These are phyloP conservation scores for Polyporus arcularius DNA, from an alignment of 768 basidiomycete species.

Conservation along the genomic window DNA sequence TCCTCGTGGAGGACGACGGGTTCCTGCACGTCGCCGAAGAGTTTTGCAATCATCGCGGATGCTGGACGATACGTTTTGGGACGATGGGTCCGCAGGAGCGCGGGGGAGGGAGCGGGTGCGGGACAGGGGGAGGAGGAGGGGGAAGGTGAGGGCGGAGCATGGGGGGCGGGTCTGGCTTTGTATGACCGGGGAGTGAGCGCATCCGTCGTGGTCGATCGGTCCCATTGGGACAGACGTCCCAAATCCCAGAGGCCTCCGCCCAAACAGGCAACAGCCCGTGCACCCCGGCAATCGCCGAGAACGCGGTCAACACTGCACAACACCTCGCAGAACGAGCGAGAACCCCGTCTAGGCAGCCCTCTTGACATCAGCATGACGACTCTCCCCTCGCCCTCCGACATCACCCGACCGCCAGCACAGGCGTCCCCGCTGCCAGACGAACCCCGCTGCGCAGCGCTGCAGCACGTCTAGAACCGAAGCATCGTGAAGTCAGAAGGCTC, in stretches of 20 bases:
- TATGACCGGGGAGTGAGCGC: slow-evolving; percentile 12
- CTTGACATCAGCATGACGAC: slow-evolving; percentile 12
- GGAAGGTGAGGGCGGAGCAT: slow-evolving; percentile 9
- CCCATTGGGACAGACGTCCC: slow-evolving; percentile 14
- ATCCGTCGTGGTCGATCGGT: slow-evolving; percentile 19
- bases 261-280: slow-evolving; percentile 16
- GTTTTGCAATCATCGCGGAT: slow-evolving; percentile 27
- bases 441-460: slow-evolving; percentile 3
- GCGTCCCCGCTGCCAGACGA: background rate
- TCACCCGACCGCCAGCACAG: background rate
- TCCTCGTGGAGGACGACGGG: slow-evolving; percentile 49
- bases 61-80: background rate
- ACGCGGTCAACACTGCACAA: slow-evolving; percentile 7
- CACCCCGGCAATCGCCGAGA: slow-evolving; percentile 19
- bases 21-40: slow-evolving; percentile 18
- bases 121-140: slow-evolving; percentile 1
- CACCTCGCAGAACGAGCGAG: slow-evolving; percentile 15
- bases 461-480: background rate
- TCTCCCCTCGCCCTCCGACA: slow-evolving; percentile 5
- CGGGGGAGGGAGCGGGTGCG: background rate
- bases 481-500: background rate
- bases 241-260: slow-evolving; percentile 11
- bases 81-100: slow-evolving; percentile 1
- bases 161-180: slow-evolving; percentile 14
- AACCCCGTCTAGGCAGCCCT: background rate